Conservation (phyloP, 495 filamentous ascomycete genomes). For the Podospora pseudocomata region DNA sequence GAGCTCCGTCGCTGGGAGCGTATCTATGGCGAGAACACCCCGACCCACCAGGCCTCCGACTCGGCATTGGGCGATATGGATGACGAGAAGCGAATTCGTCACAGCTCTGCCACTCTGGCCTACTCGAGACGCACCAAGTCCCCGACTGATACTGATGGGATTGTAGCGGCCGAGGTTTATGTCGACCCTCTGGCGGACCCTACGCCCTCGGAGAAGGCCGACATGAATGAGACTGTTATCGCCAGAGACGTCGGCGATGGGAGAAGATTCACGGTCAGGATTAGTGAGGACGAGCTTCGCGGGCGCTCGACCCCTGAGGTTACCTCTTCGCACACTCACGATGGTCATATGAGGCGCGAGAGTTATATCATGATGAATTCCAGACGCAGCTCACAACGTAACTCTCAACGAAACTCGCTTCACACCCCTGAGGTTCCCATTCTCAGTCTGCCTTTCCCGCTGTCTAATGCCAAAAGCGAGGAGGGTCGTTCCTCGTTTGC, state of each 20-base stretch:
- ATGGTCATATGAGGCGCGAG: not conserved
- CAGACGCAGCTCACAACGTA: conserved; percentile 14
- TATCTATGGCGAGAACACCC: conserved; percentile 58
- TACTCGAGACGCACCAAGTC: conserved; percentile 22
- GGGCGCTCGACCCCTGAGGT: conserved; percentile 20
- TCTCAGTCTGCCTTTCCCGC: conserved; percentile 58
- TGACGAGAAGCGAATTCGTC: conserved; percentile 48
- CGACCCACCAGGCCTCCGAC: conserved; percentile 32
- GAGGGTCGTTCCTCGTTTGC: conserved; percentile 53
- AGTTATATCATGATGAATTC: not conserved
- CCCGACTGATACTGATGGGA: conserved; percentile 25
- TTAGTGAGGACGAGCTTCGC: conserved; percentile 36
- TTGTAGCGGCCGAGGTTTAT: conserved; percentile 33
- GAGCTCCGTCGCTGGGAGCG: conserved; percentile 80
- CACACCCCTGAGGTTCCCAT: conserved; percentile 32
- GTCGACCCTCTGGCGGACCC: conserved; percentile 24
- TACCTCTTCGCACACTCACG: not conserved
- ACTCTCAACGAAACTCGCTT: conserved; percentile 13
- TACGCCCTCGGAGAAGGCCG: conserved; percentile 28
- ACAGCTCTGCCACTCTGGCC: conserved; percentile 30
- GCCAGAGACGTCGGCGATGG: conserved; percentile 30
- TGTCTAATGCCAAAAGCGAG: conserved; percentile 39
- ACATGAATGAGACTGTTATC: conserved; percentile 31
- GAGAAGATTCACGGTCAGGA: conserved; percentile 35
- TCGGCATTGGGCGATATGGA: conserved; percentile 53